Conservation (phyloP, 257 asterid species). For the Scutellaria minor region DNA sequence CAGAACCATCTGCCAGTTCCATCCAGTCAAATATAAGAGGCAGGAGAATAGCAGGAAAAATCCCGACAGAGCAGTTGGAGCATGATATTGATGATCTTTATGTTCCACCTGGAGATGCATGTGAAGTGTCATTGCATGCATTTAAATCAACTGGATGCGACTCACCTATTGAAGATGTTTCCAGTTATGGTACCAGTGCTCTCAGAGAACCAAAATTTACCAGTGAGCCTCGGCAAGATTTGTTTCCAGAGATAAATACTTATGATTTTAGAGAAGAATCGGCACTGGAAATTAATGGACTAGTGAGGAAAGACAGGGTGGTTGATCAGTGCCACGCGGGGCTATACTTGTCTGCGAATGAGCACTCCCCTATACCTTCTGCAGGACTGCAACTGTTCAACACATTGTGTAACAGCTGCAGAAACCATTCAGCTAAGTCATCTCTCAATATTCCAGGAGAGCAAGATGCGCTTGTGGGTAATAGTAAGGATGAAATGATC, state of each 20-base stretch:
- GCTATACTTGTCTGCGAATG: slow-evolving; percentile 38
- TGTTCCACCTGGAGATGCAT: slow-evolving; percentile 39
- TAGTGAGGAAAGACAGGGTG: slow-evolving; percentile 39
- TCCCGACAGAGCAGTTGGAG: slow-evolving; percentile 45
- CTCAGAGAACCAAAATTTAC: slow-evolving; percentile 46
- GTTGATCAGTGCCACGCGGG: slow-evolving; percentile 42
- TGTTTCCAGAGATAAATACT: slow-evolving; percentile 37
- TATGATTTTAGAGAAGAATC: slow-evolving; percentile 42
- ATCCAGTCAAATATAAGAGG: slow-evolving; percentile 41
- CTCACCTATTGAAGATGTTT: slow-evolving; percentile 46
- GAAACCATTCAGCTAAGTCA: slow-evolving; percentile 32
- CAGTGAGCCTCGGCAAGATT: slow-evolving; percentile 39
- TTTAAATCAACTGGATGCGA: slow-evolving; percentile 40
- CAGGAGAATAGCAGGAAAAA: slow-evolving; percentile 36
- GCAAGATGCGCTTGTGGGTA: slow-evolving; percentile 36
- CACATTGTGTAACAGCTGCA: slow-evolving; percentile 30
- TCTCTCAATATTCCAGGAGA: slow-evolving; percentile 43
- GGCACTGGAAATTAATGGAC: slow-evolving; percentile 41
- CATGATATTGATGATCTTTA: slow-evolving; percentile 45
- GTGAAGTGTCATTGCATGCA: slow-evolving; percentile 37
- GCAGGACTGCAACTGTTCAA: slow-evolving; percentile 49
- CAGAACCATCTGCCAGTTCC: slow-evolving; percentile 45
- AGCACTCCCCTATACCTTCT: slow-evolving; percentile 53
- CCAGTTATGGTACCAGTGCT: slow-evolving; percentile 37
- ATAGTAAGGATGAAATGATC: slow-evolving; percentile 43